phyloP scores from a whole-genome alignment of 2,329 filamentous ascomycete species.

The Arthroderma sp. region DNA sequence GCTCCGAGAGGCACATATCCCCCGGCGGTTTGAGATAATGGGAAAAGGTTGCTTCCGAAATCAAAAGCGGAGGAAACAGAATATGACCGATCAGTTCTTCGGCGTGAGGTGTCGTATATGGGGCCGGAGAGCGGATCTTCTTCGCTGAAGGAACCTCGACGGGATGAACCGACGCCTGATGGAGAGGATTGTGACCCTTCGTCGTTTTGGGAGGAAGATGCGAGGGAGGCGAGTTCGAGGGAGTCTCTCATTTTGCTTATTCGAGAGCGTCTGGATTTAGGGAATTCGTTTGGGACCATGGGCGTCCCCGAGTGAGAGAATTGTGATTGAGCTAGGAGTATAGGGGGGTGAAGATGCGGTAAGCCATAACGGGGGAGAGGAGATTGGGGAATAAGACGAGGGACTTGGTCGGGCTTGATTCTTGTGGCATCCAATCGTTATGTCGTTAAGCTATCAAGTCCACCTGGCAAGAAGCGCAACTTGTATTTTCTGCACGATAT shows the following conservation, averaged over 20 bases:
- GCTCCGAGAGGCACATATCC: constrained; percentile 79
- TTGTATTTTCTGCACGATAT: too few species aligned
- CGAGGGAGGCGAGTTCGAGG: constrained; percentile 87
- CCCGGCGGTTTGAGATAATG: constrained; percentile 67
- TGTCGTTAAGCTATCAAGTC: too few species aligned
- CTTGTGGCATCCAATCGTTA: too few species aligned
- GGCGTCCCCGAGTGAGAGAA: background rate
- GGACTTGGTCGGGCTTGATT: background rate
- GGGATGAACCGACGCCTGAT: constrained; percentile 84
- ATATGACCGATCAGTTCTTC: constrained; percentile 53
- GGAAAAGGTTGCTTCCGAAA: constrained; percentile 86
- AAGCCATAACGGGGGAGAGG: background rate
- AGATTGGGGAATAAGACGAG: background rate
- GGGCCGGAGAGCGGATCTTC: constrained; percentile 57
- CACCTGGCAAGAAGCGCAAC: too few species aligned
- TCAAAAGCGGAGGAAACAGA: constrained; percentile 91
- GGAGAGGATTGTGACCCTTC: constrained; percentile 58
- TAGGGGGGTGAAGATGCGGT: background rate
- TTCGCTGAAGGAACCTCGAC: constrained; percentile 74
- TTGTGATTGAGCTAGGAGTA: background rate
- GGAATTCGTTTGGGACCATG: background rate
- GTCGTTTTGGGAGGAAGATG: constrained; percentile 59
- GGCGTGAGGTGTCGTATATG: constrained; percentile 39
- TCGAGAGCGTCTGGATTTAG: background rate
- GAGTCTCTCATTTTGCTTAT: constrained; percentile 54